Conservation (phyloP, 2,329 filamentous ascomycete genomes). For the Rhytidhysteron rufulum region DNA sequence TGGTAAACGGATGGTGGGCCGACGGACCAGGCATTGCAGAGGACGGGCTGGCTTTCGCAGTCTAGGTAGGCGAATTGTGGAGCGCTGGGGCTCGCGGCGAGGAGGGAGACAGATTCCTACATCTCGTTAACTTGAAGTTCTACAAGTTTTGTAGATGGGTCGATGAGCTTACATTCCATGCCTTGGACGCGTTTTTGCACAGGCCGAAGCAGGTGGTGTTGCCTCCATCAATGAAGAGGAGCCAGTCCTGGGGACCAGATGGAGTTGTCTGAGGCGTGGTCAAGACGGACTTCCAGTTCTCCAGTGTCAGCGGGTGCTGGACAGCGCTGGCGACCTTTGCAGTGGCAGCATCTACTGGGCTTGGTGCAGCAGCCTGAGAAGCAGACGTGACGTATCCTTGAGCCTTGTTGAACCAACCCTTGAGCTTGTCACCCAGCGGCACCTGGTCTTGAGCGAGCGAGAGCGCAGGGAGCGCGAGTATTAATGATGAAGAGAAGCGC, state of each 20-base stretch:
- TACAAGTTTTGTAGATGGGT: background rate
- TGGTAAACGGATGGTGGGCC: conserved; percentile 63
- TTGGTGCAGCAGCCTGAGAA: conserved; percentile 38
- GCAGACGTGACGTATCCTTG: conserved; percentile 54
- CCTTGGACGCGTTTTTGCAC: conserved; percentile 61
- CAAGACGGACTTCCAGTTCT: conserved; percentile 69
- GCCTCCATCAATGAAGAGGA: conserved; percentile 68
- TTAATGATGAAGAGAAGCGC: conserved; percentile 51
- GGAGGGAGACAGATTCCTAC: conserved; percentile 60
- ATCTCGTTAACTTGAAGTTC: conserved; percentile 7
- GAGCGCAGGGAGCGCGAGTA: conserved; percentile 51
- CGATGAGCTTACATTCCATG: conserved; percentile 47
- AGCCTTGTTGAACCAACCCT: conserved; percentile 52
- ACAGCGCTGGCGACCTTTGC: conserved; percentile 51
- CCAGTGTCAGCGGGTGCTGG: conserved; percentile 59
- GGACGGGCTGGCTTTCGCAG: conserved; percentile 69
- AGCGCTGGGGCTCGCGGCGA: conserved; percentile 57
- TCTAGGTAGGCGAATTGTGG: conserved; percentile 68
- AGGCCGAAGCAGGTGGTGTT: conserved; percentile 76
- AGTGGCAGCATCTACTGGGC: conserved; percentile 44
- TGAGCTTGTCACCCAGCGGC: conserved; percentile 59
- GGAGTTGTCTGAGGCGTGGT: conserved; percentile 55
- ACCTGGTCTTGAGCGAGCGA: conserved; percentile 55
- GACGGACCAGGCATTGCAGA: conserved; percentile 71
- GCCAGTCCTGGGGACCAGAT: conserved; percentile 68